Percentiles rank a stretch among this genome's conserved stretches.
These are phyloP conservation scores for Pezicula neosporulosa DNA, from an alignment of 2,329 filamentous ascomycete genomes.

Conservation along the genomic window DNA sequence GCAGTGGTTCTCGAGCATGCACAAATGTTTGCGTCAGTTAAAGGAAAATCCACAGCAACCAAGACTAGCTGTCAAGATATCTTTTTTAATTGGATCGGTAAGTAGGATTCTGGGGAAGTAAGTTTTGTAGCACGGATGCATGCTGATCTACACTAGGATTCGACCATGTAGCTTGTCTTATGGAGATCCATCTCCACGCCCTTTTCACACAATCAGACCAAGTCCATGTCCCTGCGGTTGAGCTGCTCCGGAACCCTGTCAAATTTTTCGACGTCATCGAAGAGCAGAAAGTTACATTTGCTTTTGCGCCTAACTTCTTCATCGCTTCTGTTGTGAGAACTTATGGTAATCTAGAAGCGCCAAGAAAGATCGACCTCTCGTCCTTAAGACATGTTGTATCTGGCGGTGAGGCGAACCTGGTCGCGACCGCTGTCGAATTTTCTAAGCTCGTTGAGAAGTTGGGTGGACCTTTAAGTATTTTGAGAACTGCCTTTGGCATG, in stretches of 20 bases:
- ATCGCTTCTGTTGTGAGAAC: conserved; percentile 15
- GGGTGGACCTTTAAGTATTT: conserved; percentile 27
- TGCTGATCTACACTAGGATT: conserved; percentile 21
- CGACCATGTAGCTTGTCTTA: conserved; percentile 48
- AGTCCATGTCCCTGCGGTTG: conserved; percentile 39
- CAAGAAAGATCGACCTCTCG: conserved; percentile 20
- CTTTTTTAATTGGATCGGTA: conserved; percentile 31
- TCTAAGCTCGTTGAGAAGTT: conserved; percentile 25
- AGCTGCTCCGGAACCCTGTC: conserved; percentile 34
- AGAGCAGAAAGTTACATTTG: conserved; percentile 36
- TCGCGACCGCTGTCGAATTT: conserved; percentile 24
- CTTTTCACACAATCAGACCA: conserved; percentile 36
- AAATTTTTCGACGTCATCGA: conserved; percentile 36
- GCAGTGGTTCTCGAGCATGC: conserved; percentile 40
- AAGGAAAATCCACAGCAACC: background rate
- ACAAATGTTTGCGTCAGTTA: conserved; percentile 32
- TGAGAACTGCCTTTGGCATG: conserved; percentile 41
- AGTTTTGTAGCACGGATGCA: too few relatives aligned
- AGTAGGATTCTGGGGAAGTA: too few relatives aligned
- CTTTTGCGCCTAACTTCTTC: conserved; percentile 41
- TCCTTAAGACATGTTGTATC: conserved; percentile 30
- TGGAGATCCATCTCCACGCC: conserved; percentile 46
- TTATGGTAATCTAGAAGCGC: conserved; percentile 5
- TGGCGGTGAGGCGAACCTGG: conserved; percentile 41
- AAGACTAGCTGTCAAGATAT: conserved; percentile 2